phyloP scores from a whole-genome alignment of 2,329 filamentous ascomycete species.

The Calonectria naviculata region DNA sequence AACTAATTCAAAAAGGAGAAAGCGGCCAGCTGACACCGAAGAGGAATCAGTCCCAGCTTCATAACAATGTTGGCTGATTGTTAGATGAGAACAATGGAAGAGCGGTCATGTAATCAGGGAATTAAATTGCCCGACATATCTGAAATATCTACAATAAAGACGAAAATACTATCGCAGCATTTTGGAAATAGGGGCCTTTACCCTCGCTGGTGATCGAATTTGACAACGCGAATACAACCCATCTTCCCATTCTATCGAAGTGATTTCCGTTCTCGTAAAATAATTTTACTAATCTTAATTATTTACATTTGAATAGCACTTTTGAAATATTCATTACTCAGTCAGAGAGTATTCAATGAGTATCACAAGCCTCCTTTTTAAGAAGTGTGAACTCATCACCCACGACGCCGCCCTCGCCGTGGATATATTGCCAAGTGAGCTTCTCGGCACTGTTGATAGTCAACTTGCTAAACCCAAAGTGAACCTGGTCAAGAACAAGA shows the following conservation, averaged over 20 bases:
- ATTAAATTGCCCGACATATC: too few species aligned
- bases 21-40: background rate
- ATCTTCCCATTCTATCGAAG: background rate
- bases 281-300: background rate
- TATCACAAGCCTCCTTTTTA: background rate
- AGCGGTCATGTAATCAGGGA: too few species aligned
- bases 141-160: too few species aligned
- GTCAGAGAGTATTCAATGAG: background rate
- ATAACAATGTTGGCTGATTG: background rate
- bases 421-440: conserved; percentile 58
- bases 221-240: background rate
- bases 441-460: conserved; percentile 48
- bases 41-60: background rate
- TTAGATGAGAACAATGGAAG: too few species aligned
- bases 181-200: too few species aligned
- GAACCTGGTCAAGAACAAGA: conserved; percentile 53
- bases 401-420: conserved; percentile 51
- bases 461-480: conserved; percentile 60
- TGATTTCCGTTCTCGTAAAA: background rate
- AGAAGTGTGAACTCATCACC: conserved; percentile 48
- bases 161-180: too few species aligned
- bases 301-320: background rate
- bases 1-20: background rate
- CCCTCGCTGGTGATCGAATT: too few species aligned
- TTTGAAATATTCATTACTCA: too few species aligned